Conservation (phyloP, 148 eudicot genomes). For the Camellia japonica region DNA sequence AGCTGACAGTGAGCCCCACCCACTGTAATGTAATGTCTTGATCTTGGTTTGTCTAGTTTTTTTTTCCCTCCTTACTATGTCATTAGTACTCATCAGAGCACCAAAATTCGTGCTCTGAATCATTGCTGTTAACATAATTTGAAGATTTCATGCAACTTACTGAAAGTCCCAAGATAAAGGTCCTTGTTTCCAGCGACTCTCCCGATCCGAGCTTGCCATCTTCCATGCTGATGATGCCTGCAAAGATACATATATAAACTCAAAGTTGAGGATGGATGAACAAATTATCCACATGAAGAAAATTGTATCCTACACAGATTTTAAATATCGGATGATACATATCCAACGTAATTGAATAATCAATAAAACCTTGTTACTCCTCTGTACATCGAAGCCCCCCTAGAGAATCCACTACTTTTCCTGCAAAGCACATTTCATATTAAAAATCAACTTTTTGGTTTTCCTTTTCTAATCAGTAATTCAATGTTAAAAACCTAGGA, state of each 20-base stretch:
- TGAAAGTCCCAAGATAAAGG: constrained; percentile 91
- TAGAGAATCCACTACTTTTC: constrained; percentile 94
- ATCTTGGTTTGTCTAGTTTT: too few species aligned
- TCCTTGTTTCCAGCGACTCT: constrained; percentile 96
- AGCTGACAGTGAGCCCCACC: too few species aligned
- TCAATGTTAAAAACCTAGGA: too few species aligned
- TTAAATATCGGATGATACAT: too few species aligned
- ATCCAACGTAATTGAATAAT: neutral
- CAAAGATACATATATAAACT: neutral
- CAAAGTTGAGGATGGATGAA: too few species aligned
- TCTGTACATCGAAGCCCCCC: constrained; percentile 94
- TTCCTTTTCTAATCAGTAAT: too few species aligned
- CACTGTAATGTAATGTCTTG: too few species aligned
- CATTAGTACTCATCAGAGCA: too few species aligned
- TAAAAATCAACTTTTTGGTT: neutral
- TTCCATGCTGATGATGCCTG: constrained; percentile 97
- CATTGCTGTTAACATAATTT: too few species aligned
- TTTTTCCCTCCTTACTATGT: too few species aligned
- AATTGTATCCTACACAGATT: neutral
- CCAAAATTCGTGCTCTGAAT: too few species aligned
- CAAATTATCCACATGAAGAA: neutral
- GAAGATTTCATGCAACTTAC: constrained; percentile 33
- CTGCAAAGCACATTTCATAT: constrained; percentile 31
- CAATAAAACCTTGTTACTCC: constrained; percentile 83
- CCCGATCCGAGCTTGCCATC: constrained; percentile 99